These are phyloP conservation scores for Kwoniella shivajii DNA, from an alignment of 1,284 basidiomycete species.

Conservation along the genomic window DNA sequence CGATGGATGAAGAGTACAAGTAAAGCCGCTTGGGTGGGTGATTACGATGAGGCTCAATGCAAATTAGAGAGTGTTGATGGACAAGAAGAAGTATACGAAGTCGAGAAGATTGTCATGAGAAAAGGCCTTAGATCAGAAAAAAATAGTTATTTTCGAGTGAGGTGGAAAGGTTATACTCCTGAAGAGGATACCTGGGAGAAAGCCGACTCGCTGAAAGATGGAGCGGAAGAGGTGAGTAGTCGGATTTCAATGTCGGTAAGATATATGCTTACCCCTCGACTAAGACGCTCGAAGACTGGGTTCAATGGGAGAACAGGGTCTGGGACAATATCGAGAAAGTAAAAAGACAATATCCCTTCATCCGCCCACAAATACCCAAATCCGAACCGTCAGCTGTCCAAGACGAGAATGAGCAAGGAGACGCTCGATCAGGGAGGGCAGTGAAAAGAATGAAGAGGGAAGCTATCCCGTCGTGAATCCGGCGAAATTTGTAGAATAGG, in stretches of 20 bases:
- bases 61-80: neutral
- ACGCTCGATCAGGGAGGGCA: no score
- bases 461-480: no score
- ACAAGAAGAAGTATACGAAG: constrained; percentile 32
- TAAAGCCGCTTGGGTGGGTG: constrained; percentile 17
- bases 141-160: constrained; percentile 30
- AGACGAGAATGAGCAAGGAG: neutral
- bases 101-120: constrained; percentile 34
- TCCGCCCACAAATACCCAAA: neutral
- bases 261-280: no score
- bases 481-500: no score
- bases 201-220: constrained; percentile 16
- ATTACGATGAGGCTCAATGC: constrained; percentile 20
- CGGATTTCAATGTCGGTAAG: neutral
- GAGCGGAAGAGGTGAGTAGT: constrained; percentile 31
- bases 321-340: constrained; percentile 17
- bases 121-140: constrained; percentile 12
- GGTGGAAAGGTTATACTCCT: constrained; percentile 39
- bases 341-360: constrained; percentile 7
- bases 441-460: no score
- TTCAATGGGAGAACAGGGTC: constrained; percentile 27
- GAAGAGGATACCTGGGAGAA: constrained; percentile 44
- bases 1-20: constrained; percentile 3
- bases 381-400: neutral
- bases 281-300: constrained; percentile 30